Conservation (phyloP, 805 yeast genomes). For the Candida tibetensis region DNA sequence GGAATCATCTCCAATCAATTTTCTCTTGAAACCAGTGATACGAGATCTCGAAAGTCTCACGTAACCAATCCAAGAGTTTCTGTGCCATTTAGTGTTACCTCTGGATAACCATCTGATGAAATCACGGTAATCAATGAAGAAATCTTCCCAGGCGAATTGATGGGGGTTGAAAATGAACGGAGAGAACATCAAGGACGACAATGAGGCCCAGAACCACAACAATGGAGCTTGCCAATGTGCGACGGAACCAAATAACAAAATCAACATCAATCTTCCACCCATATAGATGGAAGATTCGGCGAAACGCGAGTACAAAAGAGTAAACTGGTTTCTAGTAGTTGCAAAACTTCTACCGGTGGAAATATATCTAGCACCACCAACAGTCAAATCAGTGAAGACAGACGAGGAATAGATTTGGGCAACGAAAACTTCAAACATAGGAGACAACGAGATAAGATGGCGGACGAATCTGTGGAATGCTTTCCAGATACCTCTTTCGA, state of each 20-base stretch:
- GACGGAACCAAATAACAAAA: slow-evolving; percentile 69
- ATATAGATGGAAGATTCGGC: slow-evolving; percentile 80
- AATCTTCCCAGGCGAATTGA: slow-evolving; percentile 95
- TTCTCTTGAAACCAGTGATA: slow-evolving; percentile 86
- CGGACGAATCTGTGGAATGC: slow-evolving; percentile 66
- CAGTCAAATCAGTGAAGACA: slow-evolving; percentile 63
- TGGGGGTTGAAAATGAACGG: slow-evolving; percentile 97
- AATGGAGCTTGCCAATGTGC: slow-evolving; percentile 91
- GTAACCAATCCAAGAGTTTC: slow-evolving; percentile 87
- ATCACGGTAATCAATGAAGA: slow-evolving; percentile 93
- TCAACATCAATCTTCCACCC: slow-evolving; percentile 77
- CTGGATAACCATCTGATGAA: slow-evolving; percentile 88
- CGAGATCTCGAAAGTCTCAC: slow-evolving; percentile 79
- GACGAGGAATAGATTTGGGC: slow-evolving; percentile 77
- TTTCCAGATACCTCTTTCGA: slow-evolving; percentile 79
- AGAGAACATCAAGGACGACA: slow-evolving; percentile 81
- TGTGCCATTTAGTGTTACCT: slow-evolving; percentile 86
- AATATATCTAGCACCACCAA: slow-evolving; percentile 86
- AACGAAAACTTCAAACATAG: slow-evolving; percentile 79
- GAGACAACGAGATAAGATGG: slow-evolving; percentile 69
- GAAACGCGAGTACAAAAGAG: slow-evolving; percentile 70
- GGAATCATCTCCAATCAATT: slow-evolving; percentile 60
- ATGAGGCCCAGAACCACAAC: slow-evolving; percentile 95
- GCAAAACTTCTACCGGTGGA: slow-evolving; percentile 88
- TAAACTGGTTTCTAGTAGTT: slow-evolving; percentile 73